Conservation (phyloP, 495 filamentous ascomycete genomes). For the Annulohypoxylon nitens region DNA sequence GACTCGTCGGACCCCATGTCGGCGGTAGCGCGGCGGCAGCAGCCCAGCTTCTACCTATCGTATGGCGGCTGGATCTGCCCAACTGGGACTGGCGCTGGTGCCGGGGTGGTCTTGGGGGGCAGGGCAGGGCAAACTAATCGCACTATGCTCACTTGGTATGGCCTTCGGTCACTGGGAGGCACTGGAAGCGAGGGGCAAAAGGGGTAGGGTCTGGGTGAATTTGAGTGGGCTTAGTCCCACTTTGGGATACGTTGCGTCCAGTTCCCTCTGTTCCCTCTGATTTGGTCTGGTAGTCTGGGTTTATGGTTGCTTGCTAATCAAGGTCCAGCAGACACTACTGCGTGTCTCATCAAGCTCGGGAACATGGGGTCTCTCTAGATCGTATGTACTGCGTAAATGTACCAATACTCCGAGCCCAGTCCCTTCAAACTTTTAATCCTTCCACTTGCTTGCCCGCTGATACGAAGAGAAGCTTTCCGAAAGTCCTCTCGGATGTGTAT, state of each 20-base stretch:
- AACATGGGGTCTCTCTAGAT: constrained; percentile 19
- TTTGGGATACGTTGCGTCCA: constrained; percentile 34
- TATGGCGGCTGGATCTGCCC: constrained; percentile 28
- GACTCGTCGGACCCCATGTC: constrained; percentile 50
- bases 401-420: constrained; percentile 13
- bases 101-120: constrained; percentile 19
- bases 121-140: constrained; percentile 9
- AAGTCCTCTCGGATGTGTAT: not conserved
- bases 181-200: constrained; percentile 46
- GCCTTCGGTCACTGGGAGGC: constrained; percentile 25
- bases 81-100: constrained; percentile 37
- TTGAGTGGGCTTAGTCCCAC: constrained; percentile 36
- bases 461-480: constrained; percentile 19
- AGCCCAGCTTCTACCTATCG: constrained; percentile 12
- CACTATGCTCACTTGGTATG: constrained; percentile 37
- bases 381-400: constrained; percentile 9
- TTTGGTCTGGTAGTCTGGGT: not conserved
- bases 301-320: constrained; percentile 41
- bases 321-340: constrained; percentile 2
- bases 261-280: constrained; percentile 22
- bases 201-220: constrained; percentile 32
- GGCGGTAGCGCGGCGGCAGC: constrained; percentile 39
- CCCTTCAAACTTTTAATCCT: constrained; percentile 5
- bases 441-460: not conserved
- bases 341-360: constrained; percentile 37